phyloP scores from a whole-genome alignment of 2,329 filamentous ascomycete genomes.

The Diplodia mutila region DNA sequence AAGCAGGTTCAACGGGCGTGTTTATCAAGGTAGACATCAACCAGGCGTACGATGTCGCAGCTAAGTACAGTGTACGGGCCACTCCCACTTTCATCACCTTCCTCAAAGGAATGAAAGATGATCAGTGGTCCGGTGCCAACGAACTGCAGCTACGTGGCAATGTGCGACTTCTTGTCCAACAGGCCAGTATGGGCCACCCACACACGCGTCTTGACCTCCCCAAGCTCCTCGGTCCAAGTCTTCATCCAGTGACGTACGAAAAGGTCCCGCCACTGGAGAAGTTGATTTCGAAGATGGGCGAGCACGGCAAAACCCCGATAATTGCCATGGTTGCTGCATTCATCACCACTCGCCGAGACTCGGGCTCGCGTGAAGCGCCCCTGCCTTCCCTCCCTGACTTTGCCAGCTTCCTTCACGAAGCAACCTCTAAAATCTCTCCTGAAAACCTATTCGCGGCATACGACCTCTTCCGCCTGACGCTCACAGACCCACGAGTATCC shows the following conservation, averaged over 20 bases:
- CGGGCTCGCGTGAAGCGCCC: constrained; percentile 66
- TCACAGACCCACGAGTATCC: constrained; percentile 77
- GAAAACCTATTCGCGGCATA: constrained; percentile 77
- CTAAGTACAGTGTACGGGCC: constrained; percentile 69
- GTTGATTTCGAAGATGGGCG: constrained; percentile 76
- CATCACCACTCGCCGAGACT: constrained; percentile 63
- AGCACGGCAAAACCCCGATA: constrained; percentile 59
- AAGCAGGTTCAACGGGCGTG: constrained; percentile 67
- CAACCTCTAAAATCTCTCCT: constrained; percentile 59
- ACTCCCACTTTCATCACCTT: constrained; percentile 92
- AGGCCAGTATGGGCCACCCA: constrained; percentile 74
- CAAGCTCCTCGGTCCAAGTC: constrained; percentile 65
- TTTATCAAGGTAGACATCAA: constrained; percentile 85
- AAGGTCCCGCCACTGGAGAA: constrained; percentile 85
- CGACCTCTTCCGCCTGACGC: constrained; percentile 79
- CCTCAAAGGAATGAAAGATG: constrained; percentile 72
- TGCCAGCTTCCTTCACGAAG: constrained; percentile 62
- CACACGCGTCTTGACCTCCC: constrained; percentile 74
- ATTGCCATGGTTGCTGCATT: constrained; percentile 71
- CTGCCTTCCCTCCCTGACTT: constrained; percentile 73
- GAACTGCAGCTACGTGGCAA: constrained; percentile 63
- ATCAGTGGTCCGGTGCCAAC: constrained; percentile 81
- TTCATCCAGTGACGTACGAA: constrained; percentile 70
- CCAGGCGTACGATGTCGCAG: constrained; percentile 64
- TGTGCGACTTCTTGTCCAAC: constrained; percentile 72